These are phyloP conservation scores for Anisodus acutangulus DNA, from an alignment of 257 asterid genomes.

Conservation along the genomic window DNA sequence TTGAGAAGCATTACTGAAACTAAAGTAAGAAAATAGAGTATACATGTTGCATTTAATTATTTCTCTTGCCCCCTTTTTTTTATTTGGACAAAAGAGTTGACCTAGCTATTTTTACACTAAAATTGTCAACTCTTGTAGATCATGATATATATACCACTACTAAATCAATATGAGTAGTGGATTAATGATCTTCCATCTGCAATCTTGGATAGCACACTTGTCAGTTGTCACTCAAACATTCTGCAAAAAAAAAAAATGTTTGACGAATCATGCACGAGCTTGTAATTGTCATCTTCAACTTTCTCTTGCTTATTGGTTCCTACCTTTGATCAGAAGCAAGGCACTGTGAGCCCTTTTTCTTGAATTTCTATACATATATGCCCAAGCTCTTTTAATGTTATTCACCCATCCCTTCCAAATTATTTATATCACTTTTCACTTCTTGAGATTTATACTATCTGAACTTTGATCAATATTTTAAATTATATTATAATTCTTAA, in stretches of 20 bases:
- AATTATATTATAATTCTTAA: too few species aligned
- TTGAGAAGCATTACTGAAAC: too few species aligned
- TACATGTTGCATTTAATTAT: not conserved
- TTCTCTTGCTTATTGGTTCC: slow-evolving; percentile 27
- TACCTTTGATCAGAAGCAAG: slow-evolving; percentile 41
- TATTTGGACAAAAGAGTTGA: slow-evolving; percentile 17
- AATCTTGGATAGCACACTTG: not conserved
- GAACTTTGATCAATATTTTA: too few species aligned
- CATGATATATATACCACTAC: not conserved
- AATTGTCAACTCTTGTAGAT: not conserved
- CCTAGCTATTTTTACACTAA: not conserved
- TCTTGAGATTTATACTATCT: not conserved
- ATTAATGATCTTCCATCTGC: not conserved
- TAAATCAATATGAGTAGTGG: not conserved
- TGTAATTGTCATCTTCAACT: not conserved
- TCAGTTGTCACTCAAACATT: not conserved
- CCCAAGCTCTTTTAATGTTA: not conserved
- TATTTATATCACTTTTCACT: not conserved
- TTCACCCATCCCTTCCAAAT: not conserved
- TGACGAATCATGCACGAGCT: not conserved
- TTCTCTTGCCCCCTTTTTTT: not conserved
- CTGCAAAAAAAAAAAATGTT: not conserved
- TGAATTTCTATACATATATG: not conserved
- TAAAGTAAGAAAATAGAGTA: not conserved
- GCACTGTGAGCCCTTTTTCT: slow-evolving; percentile 20